Evolutionary conservation across 345 rosid genomes (phyloP).

Genomic region (Dovyalis caffra): DNA sequence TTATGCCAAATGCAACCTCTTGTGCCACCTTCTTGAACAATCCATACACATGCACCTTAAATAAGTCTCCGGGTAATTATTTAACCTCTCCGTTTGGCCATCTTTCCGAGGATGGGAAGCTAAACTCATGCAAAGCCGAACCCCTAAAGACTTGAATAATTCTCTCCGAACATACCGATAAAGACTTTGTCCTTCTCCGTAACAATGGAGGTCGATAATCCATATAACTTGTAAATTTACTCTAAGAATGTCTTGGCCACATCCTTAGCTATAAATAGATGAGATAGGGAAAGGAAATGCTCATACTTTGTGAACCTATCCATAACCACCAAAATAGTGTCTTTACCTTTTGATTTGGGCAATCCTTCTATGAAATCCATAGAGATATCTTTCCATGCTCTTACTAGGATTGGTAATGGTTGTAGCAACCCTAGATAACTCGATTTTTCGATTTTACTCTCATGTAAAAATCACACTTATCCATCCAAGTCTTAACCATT

Average conservation of each 20-base stretch:
- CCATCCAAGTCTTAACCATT: no score
- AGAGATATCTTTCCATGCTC: not conserved
- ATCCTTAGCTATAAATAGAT: not conserved
- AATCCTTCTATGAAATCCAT: no score
- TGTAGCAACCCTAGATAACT: no score
- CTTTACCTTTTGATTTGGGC: not conserved
- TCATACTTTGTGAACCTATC: not conserved
- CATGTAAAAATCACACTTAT: no score
- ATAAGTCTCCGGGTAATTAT: not conserved
- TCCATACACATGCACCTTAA: not conserved
- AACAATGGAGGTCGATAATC: not conserved
- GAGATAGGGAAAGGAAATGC: not conserved
- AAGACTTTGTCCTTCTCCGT: not conserved
- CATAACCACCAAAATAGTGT: not conserved
- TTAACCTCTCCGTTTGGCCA: not conserved
- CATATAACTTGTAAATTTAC: not conserved
- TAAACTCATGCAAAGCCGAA: not conserved
- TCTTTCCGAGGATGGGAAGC: not conserved
- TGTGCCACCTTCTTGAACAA: no score
- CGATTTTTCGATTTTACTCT: no score
- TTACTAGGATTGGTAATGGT: no score
- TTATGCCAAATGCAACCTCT: no score
- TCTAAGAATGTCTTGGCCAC: not conserved
- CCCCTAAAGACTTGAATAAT: not conserved
- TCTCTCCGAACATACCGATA: not conserved